These are phyloP conservation scores for Nannochloris sp. DNA, from an alignment of 139 green algal species.

Conservation along the genomic window DNA sequence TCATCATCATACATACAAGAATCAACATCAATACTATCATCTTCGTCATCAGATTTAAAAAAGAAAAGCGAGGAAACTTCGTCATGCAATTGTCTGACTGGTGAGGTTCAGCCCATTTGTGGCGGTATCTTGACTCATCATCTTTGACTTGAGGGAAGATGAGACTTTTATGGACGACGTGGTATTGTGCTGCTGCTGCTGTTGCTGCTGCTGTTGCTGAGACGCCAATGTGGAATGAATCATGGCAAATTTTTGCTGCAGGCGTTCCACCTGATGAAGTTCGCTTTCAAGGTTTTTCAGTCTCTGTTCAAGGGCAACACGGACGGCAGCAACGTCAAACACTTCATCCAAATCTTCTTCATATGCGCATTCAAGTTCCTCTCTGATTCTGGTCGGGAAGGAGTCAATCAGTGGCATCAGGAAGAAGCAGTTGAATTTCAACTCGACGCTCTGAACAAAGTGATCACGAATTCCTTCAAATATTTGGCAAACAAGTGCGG, in stretches of 20 bases:
- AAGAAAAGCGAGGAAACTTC: too few species aligned
- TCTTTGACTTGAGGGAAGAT: neutral
- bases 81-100: too few species aligned
- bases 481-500: slow-evolving; percentile 79
- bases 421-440: slow-evolving; percentile 99
- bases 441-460: slow-evolving; percentile 71
- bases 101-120: too few species aligned
- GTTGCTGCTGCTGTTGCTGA: slow-evolving; percentile 23
- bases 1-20: too few species aligned
- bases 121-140: too few species aligned
- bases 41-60: too few species aligned
- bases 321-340: slow-evolving; percentile 75
- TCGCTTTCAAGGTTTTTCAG: slow-evolving; percentile 51
- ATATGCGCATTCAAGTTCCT: slow-evolving; percentile 78
- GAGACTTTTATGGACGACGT: neutral
- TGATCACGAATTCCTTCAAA: slow-evolving; percentile 86
- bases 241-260: slow-evolving; percentile 81
- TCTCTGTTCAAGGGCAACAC: slow-evolving; percentile 49
- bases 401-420: slow-evolving; percentile 90
- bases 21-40: too few species aligned
- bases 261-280: slow-evolving; percentile 68
- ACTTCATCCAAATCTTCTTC: slow-evolving; percentile 76
- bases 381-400: slow-evolving; percentile 70
- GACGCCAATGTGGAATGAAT: slow-evolving; percentile 78
- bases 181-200: neutral